Evolutionary conservation across 2,329 filamentous ascomycete genomes (phyloP).

Genomic region (Paraphoma sp.): DNA sequence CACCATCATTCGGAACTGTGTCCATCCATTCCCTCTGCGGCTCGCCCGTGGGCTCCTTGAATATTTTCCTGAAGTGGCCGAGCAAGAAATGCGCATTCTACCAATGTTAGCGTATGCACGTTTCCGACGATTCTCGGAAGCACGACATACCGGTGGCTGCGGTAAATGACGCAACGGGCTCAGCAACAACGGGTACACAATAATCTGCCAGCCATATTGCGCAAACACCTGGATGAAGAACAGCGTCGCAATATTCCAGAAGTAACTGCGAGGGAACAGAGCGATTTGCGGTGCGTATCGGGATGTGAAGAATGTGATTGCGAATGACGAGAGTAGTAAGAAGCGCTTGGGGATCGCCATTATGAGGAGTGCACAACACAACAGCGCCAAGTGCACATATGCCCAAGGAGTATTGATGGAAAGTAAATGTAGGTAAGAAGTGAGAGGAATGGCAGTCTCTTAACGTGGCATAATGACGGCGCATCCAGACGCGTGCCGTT

Average conservation of each 20-base stretch:
- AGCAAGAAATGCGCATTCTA: conserved; percentile 44
- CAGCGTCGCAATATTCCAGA: conserved; percentile 50
- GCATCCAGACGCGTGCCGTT: conserved; percentile 16
- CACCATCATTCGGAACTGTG: conserved; percentile 61
- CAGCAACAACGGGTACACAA: conserved; percentile 65
- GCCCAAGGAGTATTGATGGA: not conserved
- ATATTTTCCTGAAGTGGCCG: conserved; percentile 53
- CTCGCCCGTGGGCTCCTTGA: conserved; percentile 51
- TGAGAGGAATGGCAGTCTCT: not conserved
- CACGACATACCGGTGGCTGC: conserved; percentile 54
- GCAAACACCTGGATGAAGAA: conserved; percentile 47
- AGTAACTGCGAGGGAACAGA: conserved; percentile 37
- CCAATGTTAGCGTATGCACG: not conserved
- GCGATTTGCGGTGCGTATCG: conserved; percentile 43
- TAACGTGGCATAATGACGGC: not conserved
- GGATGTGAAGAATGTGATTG: conserved; percentile 36
- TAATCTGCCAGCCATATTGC: conserved; percentile 50
- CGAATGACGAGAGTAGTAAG: conserved; percentile 30
- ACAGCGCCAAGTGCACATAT: not conserved
- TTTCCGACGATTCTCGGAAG: not conserved
- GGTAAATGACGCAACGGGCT: conserved; percentile 66
- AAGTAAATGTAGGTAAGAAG: not conserved
- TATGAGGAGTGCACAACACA: not conserved
- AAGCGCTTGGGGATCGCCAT: conserved; percentile 40
- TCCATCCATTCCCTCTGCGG: conserved; percentile 60